Percentiles rank a stretch among this genome's conserved stretches.
Conservation (phyloP, 1,284 basidiomycete species). For the Ganoderma sinense region DNA sequence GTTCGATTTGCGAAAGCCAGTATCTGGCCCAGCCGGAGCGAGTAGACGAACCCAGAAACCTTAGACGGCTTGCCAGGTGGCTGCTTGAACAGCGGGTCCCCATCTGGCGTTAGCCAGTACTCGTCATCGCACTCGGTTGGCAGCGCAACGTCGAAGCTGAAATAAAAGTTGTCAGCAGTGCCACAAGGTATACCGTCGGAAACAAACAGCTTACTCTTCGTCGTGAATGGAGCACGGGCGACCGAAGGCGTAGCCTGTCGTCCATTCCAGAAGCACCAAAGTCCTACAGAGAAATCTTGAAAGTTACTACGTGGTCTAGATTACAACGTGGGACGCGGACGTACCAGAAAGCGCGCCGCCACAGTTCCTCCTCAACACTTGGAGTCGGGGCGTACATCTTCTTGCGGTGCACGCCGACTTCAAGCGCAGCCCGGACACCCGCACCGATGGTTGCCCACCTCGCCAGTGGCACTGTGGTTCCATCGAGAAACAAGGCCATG, state of each 20-base stretch:
- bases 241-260: too few relatives aligned
- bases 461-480: constrained; percentile 54
- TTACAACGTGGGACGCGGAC: too few relatives aligned
- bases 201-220: too few relatives aligned
- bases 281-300: too few relatives aligned
- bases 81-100: constrained; percentile 50
- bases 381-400: constrained; percentile 39
- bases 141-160: constrained; percentile 64
- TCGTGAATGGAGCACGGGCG: too few relatives aligned
- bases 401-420: constrained; percentile 50
- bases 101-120: constrained; percentile 58
- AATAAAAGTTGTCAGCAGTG: too few relatives aligned
- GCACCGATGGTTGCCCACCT: constrained; percentile 58
- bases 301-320: too few relatives aligned
- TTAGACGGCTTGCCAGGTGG: constrained; percentile 52
- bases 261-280: too few relatives aligned
- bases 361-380: constrained; percentile 55
- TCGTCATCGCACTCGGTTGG: constrained; percentile 71
- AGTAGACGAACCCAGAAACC: constrained; percentile 55
- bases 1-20: background rate
- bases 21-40: constrained; percentile 43
- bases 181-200: too few relatives aligned
- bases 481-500: constrained; percentile 42
- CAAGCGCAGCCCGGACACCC: constrained; percentile 56
- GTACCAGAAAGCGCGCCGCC: constrained; percentile 80